Percentiles rank a stretch among this genome's conserved stretches.
These are phyloP conservation scores for Carex cristatella DNA, from an alignment of 176 grass and related monocot species.

Conservation along the genomic window DNA sequence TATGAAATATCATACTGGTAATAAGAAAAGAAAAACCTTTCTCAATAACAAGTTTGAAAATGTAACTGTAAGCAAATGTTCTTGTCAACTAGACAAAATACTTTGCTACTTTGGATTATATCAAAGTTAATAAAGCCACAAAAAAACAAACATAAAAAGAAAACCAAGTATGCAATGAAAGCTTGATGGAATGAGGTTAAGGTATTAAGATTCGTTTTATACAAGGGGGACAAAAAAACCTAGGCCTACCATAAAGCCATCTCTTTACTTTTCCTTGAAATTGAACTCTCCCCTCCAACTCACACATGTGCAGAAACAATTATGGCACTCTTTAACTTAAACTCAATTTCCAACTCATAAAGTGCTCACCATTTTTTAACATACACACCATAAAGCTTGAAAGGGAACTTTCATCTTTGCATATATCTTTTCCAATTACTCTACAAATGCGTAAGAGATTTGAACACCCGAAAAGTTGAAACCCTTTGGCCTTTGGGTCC, in stretches of 20 bases:
- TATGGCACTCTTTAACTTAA: constrained; percentile 28
- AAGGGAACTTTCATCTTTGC: constrained; percentile 24
- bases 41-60: background rate
- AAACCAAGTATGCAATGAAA: background rate
- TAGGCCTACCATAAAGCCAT: constrained; percentile 28
- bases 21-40: background rate
- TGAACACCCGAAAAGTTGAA: background rate
- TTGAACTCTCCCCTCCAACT: constrained; percentile 23
- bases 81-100: background rate
- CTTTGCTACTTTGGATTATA: background rate
- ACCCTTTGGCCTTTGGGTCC: background rate
- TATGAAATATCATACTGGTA: background rate
- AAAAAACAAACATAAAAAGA: constrained; percentile 7
- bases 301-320: constrained; percentile 27
- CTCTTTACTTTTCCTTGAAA: constrained; percentile 18
- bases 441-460: background rate
- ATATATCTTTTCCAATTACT: background rate
- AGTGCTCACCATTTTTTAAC: constrained; percentile 19
- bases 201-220: constrained; percentile 11
- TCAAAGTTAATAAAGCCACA: background rate
- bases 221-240: constrained; percentile 3
- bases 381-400: constrained; percentile 29
- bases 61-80: too few species aligned
- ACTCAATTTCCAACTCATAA: constrained; percentile 37
- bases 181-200: constrained; percentile 16